Conservation (phyloP, 805 yeast genomes). For the Saccharomycopsis javanensis region DNA sequence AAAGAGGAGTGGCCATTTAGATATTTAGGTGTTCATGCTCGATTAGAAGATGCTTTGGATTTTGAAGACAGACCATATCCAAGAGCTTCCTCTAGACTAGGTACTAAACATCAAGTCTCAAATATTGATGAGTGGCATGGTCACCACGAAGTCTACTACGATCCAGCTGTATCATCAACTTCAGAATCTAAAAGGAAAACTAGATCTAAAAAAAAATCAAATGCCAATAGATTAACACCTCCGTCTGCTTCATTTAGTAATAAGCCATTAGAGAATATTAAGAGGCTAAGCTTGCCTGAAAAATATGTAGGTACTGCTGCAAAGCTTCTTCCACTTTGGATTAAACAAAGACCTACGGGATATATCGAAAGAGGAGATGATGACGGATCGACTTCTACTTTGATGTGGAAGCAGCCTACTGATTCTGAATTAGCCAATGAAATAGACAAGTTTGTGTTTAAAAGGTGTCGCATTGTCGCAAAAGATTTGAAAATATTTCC, state of each 20-base stretch:
- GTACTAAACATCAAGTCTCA: conserved; percentile 56
- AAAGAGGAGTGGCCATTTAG: conserved; percentile 76
- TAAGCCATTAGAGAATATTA: background rate
- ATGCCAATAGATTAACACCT: background rate
- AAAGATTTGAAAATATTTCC: conserved; percentile 42
- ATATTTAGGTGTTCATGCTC: conserved; percentile 67
- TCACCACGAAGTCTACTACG: conserved; percentile 60
- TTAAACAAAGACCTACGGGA: conserved; percentile 70
- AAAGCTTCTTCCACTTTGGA: conserved; percentile 58
- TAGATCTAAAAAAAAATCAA: conserved; percentile 13
- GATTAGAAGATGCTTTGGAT: conserved; percentile 69
- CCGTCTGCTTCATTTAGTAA: conserved; percentile 6
- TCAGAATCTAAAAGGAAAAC: conserved; percentile 17
- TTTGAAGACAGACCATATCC: conserved; percentile 72
- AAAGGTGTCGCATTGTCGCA: conserved; percentile 49
- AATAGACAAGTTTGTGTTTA: conserved; percentile 44
- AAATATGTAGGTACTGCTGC: conserved; percentile 34
- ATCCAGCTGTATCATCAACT: conserved; percentile 21
- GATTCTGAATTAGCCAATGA: conserved; percentile 23
- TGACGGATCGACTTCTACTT: conserved; percentile 44
- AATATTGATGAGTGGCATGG: conserved; percentile 56
- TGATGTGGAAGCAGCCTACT: conserved; percentile 53
- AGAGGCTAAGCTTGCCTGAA: conserved; percentile 34
- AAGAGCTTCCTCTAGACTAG: conserved; percentile 67
- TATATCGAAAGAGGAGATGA: conserved; percentile 79